These are phyloP conservation scores for Chaetomidium leptoderma DNA, from an alignment of 495 filamentous ascomycete genomes.

Conservation along the genomic window DNA sequence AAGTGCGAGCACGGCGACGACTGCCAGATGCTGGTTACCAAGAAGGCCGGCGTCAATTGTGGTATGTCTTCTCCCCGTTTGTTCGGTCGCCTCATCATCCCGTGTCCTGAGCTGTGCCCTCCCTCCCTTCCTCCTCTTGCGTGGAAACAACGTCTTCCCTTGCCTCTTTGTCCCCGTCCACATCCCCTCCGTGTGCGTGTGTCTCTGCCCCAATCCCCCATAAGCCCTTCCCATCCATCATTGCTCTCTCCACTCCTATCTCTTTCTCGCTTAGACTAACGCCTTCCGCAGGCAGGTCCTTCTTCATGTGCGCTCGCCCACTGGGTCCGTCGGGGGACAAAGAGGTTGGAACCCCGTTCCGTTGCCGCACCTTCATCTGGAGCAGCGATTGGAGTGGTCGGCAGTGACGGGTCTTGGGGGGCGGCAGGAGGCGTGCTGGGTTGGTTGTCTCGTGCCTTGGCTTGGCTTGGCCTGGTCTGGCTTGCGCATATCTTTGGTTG, in stretches of 20 bases:
- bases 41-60: conserved; percentile 80
- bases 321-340: conserved; percentile 78
- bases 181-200: too few relatives aligned
- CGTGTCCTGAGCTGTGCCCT: too few relatives aligned
- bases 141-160: background rate
- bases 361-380: conserved; percentile 88
- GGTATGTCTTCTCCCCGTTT: conserved; percentile 32
- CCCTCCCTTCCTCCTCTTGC: too few relatives aligned
- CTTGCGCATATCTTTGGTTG: background rate
- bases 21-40: conserved; percentile 74
- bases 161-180: background rate
- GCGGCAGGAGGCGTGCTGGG: background rate
- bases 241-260: background rate
- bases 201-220: too few relatives aligned
- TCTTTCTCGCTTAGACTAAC: conserved; percentile 1
- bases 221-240: too few relatives aligned
- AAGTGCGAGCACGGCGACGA: conserved; percentile 85
- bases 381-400: conserved; percentile 67
- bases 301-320: conserved; percentile 82
- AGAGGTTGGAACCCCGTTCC: conserved; percentile 76
- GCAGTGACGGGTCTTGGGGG: conserved; percentile 5
- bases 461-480: background rate
- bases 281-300: conserved; percentile 57
- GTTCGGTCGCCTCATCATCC: background rate
- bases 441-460: too few relatives aligned